Base-by-base conservation (phyloP, 2,329 filamentous ascomycete species). In the Hymenotorrendiella dingleyae region DNA sequence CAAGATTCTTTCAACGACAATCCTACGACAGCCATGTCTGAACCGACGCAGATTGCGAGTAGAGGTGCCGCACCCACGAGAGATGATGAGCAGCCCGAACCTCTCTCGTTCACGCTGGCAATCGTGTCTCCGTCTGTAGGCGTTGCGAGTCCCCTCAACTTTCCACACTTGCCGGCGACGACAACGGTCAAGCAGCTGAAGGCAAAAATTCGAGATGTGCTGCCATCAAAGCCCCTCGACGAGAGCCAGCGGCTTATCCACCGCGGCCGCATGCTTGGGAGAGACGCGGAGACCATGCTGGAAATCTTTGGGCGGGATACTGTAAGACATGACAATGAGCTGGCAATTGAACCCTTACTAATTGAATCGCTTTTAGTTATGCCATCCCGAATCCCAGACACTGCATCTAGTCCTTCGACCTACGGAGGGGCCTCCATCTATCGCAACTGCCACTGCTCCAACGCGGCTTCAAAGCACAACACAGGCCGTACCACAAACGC, bases 171-270 rank as follows among this genome's bases (percentile, higher is more conserved):
- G 9, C 64, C 72, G 11, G 64, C 67, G 29, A 64, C 65, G 1
- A 77, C 73, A 2, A 80, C 75, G 0, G 65, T 82, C 36, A 69
- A 68, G 43, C 65, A 78, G 58, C 62, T 82, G 24, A 82, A 81
- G 57, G 70, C 71, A 32, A 74, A 65, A 56, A 78, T 82, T 45
- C 72, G 75, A 23, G 67, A 76, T 53, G 56, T 60, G 3, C 57
- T 81, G 30, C 62, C 67, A 19, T 59, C 71, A 33, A 71, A 68
- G 39, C 76, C 77, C 3, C 53, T 67, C 12, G 69, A 78, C 46
- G 69, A 76, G 24, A 67, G 72, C 24, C 76, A 82, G 57, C 69
- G 78, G 30, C 62, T 83, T 45, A 82, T 83, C 27, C 72, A 82
- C 54, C 68, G 73, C 30, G 79, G 79, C 1, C 72, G 76, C 26